Base-by-base conservation (phyloP, 495 filamentous ascomycete species). In the Penicillium pulvis region DNA sequence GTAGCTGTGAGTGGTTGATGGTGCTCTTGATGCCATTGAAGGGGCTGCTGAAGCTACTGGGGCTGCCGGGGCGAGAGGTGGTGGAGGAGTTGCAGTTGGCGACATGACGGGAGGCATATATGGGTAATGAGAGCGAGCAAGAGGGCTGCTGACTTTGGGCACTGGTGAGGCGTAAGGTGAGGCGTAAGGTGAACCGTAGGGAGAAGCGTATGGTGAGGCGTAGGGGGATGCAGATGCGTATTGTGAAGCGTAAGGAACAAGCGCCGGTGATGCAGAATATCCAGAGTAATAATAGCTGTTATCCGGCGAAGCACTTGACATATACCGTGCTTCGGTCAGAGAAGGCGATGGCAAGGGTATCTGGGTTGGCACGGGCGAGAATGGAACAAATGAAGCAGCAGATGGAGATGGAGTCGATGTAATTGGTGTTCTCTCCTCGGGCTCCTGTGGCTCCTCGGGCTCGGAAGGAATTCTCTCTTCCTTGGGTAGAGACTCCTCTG, bases 51-150 rank as follows among this genome's bases (percentile, higher is more conserved):
- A 51, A 42, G 44, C 30, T 48, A 31, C 20, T 26, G 56, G 36
- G 7, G 39, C 51, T 11, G 53, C 8, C 31, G 53, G 53, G 14
- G 39, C 24, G 24, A 24, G 28, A 43, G 53, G 53, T 31, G 53
- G 42, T 35, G 57, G 61, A 31, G 71, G 68, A 24, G 66, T 72
- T 53, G 65, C 67, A 23, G 69, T 72, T 10, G 75, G 74, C 28
- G 75, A 76, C 69, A 77, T 74, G 59, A 60, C 58, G 7, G 75
- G 75, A 26, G 77, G 72, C 44, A 68, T 71, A 60, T 78, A 73
- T 26, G 66, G 63, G 35, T 66, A 68, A 59, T 77, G 74, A n/a
- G 69, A 63, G 35, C 68, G 71, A 49, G 74, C 72, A 26, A 77
- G 69, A 39, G 73, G 72, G 39, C 72, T 77, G 68, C 68, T 75